Evolutionary conservation across 257 asterid species (phyloP).

Genomic region (Primulina eburnea): DNA sequence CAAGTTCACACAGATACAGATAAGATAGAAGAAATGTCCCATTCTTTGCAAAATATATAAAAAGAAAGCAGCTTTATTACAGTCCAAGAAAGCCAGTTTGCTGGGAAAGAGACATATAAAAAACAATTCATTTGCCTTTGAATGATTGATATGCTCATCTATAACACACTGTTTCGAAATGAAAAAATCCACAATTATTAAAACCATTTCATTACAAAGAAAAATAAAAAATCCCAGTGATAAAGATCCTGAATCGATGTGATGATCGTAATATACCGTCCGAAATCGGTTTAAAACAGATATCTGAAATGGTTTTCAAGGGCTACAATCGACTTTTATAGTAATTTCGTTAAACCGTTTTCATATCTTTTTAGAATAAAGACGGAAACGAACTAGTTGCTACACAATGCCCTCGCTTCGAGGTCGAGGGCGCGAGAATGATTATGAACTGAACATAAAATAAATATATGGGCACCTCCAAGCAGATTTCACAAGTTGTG

Average conservation of each 20-base stretch:
- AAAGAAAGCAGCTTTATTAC: background rate
- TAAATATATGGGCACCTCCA: slow-evolving; percentile 30
- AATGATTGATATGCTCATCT: no score
- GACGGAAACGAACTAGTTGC: no score
- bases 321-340: no score
- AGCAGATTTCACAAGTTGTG: slow-evolving; percentile 49
- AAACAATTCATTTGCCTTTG: slow-evolving; percentile 4
- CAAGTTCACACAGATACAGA: slow-evolving; percentile 16
- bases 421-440: no score
- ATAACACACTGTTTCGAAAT: no score
- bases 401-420: no score
- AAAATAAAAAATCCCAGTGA: background rate
- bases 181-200: no score
- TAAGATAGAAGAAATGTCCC: slow-evolving; percentile 30
- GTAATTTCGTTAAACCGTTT: no score
- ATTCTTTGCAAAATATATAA: slow-evolving; percentile 18
- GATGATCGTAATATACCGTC: background rate
- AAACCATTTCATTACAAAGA: background rate
- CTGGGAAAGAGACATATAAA: slow-evolving; percentile 23
- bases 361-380: no score
- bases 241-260: background rate
- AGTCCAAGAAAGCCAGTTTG: slow-evolving; percentile 30
- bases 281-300: no score
- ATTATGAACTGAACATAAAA: no score
- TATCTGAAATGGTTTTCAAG: no score